phyloP scores from a whole-genome alignment of 495 filamentous ascomycete genomes.

The Daldinia caldariorum region DNA sequence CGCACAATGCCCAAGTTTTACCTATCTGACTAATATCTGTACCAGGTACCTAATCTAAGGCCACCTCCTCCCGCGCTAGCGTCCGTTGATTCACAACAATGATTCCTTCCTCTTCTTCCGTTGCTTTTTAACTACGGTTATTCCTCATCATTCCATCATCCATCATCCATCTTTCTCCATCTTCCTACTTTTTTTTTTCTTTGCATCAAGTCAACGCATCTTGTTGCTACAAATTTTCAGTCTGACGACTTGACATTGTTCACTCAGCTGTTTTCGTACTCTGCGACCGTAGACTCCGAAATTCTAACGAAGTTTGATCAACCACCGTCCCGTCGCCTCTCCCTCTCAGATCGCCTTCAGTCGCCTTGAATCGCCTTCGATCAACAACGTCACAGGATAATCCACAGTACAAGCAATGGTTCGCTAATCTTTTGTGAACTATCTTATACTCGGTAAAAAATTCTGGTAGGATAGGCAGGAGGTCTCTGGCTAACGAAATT shows the following conservation, averaged over 20 bases:
- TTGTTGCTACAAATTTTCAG: not conserved
- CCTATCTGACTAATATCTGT: conserved; percentile 26
- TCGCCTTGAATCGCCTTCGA: conserved; percentile 19
- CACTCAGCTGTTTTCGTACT: not conserved
- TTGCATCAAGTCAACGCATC: conserved; percentile 17
- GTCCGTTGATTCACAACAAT: conserved; percentile 20
- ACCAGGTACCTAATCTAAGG: too few species aligned
- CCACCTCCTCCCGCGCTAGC: conserved; percentile 28
- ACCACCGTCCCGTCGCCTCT: not conserved
- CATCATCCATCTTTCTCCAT: conserved; percentile 26
- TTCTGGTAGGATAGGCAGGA: conserved; percentile 45
- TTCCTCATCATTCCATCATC: conserved; percentile 15
- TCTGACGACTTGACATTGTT: conserved; percentile 1
- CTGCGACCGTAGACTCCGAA: conserved; percentile 6
- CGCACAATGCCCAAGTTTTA: not conserved
- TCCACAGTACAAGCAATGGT: conserved; percentile 21
- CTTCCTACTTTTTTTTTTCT: not conserved
- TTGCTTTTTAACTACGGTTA: not conserved
- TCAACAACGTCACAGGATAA: not conserved
- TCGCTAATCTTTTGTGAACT: conserved; percentile 25
- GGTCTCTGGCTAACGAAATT: conserved; percentile 47
- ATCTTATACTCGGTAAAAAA: conserved; percentile 36
- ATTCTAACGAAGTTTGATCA: not conserved
- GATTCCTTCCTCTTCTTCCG: conserved; percentile 27
- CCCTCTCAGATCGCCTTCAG: conserved; percentile 9